Percentiles rank a stretch among this genome's conserved stretches.
phyloP scores from a whole-genome alignment of 2,329 filamentous ascomycete species.

The Colletotrichum incanum region DNA sequence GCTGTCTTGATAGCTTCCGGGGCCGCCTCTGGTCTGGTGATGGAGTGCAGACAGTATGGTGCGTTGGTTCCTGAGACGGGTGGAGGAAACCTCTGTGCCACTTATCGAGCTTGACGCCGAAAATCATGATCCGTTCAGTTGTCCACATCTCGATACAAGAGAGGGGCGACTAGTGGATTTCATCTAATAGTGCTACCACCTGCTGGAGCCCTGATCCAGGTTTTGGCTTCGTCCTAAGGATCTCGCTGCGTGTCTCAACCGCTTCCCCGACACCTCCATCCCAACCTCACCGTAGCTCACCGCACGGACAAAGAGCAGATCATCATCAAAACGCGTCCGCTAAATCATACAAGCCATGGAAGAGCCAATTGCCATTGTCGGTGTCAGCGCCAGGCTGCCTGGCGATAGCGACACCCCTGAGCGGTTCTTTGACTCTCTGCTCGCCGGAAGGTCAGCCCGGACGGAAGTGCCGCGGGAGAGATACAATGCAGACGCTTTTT shows the following conservation, averaged over 20 bases:
- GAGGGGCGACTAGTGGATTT: constrained; percentile 6
- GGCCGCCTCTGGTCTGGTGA: not conserved
- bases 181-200: constrained; percentile 20
- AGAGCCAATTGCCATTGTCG: constrained; percentile 63
- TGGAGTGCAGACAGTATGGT: not conserved
- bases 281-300: constrained; percentile 16
- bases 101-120: constrained; percentile 8
- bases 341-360: constrained; percentile 33
- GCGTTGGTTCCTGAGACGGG: not conserved
- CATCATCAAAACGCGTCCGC: not conserved
- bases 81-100: not conserved
- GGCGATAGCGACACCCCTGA: constrained; percentile 58
- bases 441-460: constrained; percentile 48
- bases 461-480: constrained; percentile 49
- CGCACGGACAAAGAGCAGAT: constrained; percentile 28
- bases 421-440: constrained; percentile 62
- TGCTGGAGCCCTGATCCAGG: constrained; percentile 32
- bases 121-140: not conserved
- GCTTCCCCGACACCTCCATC: not conserved
- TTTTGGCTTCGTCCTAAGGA: constrained; percentile 4
- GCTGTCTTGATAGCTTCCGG: not conserved
- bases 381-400: constrained; percentile 63
- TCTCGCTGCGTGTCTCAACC: constrained; percentile 15
- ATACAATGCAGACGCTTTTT: constrained; percentile 51
- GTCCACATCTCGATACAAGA: not conserved